phyloP scores from a whole-genome alignment of 2,329 filamentous ascomycete genomes.

The Nemania serpens region DNA sequence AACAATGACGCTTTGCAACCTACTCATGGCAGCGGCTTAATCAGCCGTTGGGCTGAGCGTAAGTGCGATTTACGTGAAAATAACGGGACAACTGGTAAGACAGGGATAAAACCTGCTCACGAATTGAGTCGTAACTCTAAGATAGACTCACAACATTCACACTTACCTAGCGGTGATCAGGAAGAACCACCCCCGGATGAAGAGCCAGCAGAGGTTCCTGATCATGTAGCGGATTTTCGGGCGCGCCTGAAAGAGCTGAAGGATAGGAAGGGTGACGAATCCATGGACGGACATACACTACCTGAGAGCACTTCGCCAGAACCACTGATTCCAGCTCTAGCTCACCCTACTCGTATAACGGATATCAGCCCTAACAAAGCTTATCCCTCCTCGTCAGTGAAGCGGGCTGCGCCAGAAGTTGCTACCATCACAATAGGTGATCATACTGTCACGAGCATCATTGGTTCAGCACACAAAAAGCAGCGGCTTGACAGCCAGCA shows the following conservation, averaged over 20 bases:
- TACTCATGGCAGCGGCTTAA: conserved; percentile 22
- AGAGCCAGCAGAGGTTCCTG: conserved; percentile 27
- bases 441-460: conserved; percentile 66
- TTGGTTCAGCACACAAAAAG: conserved; percentile 62
- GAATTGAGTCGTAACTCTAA: conserved; percentile 17
- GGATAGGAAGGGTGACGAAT: conserved; percentile 19
- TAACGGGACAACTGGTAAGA: conserved; percentile 1
- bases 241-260: conserved; percentile 40
- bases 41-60: conserved; percentile 37
- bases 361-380: conserved; percentile 33
- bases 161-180: conserved; percentile 4
- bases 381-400: conserved; percentile 46
- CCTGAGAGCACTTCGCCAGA: conserved; percentile 27
- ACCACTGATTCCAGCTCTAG: conserved; percentile 43
- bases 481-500: conserved; percentile 48
- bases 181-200: conserved; percentile 7
- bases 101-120: not conserved
- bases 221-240: conserved; percentile 44
- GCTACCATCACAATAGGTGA: conserved; percentile 78
- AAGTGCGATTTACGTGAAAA: conserved; percentile 31
- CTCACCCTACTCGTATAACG: conserved; percentile 39
- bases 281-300: conserved; percentile 4
- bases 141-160: conserved; percentile 9
- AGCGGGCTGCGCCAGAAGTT: conserved; percentile 64
- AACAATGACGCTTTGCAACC: conserved; percentile 12